Conservation (phyloP, 75 land plant species). For the Cunninghamia lanceolata region DNA sequence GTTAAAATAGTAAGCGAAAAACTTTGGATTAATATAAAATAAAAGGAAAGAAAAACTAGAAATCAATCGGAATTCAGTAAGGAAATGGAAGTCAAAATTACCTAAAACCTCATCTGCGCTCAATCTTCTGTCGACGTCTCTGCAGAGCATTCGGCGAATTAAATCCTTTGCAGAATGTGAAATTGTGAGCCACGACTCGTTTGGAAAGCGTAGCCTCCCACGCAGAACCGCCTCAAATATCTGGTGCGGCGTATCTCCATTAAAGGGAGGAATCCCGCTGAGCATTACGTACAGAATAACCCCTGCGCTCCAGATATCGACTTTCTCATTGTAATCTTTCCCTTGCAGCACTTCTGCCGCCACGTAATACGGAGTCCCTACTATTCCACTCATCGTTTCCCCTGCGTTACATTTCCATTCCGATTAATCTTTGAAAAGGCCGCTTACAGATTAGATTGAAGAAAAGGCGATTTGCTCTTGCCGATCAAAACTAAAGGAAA, state of each 20-base stretch:
- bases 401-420: neutral
- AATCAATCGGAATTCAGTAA: neutral
- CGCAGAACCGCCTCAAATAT: no score
- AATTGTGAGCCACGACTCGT: no score
- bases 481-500: neutral
- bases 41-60: neutral
- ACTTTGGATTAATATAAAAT: neutral
- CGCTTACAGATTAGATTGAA: slow-evolving; percentile 21
- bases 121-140: slow-evolving; percentile 41
- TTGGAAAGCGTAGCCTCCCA: no score
- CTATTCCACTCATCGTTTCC: slow-evolving; percentile 36
- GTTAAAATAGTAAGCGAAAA: neutral
- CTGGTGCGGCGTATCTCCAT: no score
- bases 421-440: neutral
- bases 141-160: slow-evolving; percentile 55
- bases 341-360: no score
- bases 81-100: slow-evolving; percentile 4
- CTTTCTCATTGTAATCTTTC: no score
- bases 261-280: no score
- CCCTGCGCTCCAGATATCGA: no score
- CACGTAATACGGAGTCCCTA: slow-evolving; percentile 10
- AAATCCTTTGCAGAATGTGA: slow-evolving; percentile 23
- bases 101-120: slow-evolving; percentile 64
- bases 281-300: no score
- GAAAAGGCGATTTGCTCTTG: slow-evolving; percentile 33